Base-by-base conservation (phyloP, 352 stramenopile species). In the Pythium brachiatum region DNA sequence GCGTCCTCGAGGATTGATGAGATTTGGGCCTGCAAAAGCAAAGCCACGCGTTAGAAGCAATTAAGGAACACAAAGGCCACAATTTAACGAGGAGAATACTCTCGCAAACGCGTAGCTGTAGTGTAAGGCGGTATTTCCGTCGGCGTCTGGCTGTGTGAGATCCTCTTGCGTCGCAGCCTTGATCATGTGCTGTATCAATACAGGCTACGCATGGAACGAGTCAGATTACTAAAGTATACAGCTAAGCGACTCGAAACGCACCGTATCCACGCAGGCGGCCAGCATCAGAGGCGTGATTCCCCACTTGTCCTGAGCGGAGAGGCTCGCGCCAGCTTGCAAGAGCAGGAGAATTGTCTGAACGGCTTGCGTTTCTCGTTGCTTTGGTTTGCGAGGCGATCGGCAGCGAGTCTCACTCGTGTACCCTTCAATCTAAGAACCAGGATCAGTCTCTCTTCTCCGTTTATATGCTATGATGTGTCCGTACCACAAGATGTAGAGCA, bases 81-180 rank as follows among this genome's bases (percentile, higher is more conserved):
- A 46, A 16, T 52, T 12, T 31, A 43, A 27, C 26, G 29, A 34
- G 29, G 9, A 9, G 29, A 9, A 8, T 65, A 86, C 78, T 46
- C 75, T 71, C 53, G 68, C 74, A 57, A 88, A 91, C 4, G 79
- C 82, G 71, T 91, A 91, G 55, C 74, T 78, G 57, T 91, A 89
- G 56, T 91, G 82, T 2, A 91, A 57, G 13, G 76, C 73, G 7
- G 67, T 76, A 46, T 86, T 91, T 7, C 76, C 79, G 16, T 75
- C 36, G 4, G 26, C 27, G 53, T 91, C 79, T 12, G n/a, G n/a
- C 16, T 41, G 18, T 23, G 50, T 50, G 6, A 88, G 55, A 13
- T 72, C 56, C 1, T 68, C 50, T 38, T 71, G 48, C 1, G 66
- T 68, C 5, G 56, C 47, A 1, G 58, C 64, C 8, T 79, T 63